These are phyloP conservation scores for Fusarium nodosum DNA, from an alignment of 2,329 filamentous ascomycete species.

Conservation along the genomic window DNA sequence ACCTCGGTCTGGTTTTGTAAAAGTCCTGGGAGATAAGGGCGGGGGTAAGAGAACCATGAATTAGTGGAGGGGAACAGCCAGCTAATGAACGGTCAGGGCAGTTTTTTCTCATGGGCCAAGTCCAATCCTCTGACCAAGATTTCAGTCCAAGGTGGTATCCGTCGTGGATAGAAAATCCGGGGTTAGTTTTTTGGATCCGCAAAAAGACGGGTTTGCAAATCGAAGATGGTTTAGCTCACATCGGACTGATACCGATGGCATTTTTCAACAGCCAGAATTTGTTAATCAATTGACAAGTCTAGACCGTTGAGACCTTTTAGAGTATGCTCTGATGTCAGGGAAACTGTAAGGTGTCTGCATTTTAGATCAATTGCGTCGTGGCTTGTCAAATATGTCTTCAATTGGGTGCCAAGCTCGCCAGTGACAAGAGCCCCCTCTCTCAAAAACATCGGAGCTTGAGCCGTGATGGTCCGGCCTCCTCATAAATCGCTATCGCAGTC, in stretches of 20 bases:
- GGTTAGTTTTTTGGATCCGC: constrained; percentile 17
- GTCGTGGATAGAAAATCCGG: constrained; percentile 20
- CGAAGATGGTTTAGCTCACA: constrained; percentile 9
- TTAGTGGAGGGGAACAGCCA: constrained; percentile 3
- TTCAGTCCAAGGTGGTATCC: constrained; percentile 5
- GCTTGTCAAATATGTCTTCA: no score
- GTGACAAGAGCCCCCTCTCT: background rate
- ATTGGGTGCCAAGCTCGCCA: background rate
- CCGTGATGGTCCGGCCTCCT: constrained; percentile 15
- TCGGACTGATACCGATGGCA: constrained; percentile 13
- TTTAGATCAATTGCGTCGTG: background rate
- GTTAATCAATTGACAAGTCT: background rate
- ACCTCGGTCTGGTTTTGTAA: constrained; percentile 1
- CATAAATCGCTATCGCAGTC: constrained; percentile 18
- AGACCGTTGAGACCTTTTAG: background rate
- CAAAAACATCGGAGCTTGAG: constrained; percentile 2
- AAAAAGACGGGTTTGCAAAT: background rate
- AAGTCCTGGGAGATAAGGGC: background rate
- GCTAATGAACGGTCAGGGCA: constrained; percentile 1
- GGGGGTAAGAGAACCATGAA: constrained; percentile 5
- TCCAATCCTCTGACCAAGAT: constrained; percentile 2
- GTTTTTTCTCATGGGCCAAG: background rate
- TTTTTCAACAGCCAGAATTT: background rate
- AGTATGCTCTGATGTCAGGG: no score
- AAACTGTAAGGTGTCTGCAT: rapidly evolving